Base-by-base conservation (phyloP, 306 rosid species). In the Luffa acutangula region DNA sequence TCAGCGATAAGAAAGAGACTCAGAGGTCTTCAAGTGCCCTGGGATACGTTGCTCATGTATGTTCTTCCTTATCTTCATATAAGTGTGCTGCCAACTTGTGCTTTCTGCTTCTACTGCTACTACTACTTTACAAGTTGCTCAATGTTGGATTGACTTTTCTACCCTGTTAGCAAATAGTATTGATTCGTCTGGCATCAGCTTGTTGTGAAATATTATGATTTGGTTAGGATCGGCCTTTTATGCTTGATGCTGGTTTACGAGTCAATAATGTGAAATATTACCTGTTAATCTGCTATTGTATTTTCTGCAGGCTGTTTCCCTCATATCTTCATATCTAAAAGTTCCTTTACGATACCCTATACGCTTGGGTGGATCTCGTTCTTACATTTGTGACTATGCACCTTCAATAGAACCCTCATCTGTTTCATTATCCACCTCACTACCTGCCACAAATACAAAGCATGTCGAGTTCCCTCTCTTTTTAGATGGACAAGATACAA, bases 401-500 rank as follows among this genome's bases (percentile, higher is more conserved):
- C 97, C 98, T 62, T 88, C 97, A 20, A 69, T 76, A 81, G 99
- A 88, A 81, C 83, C 89, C 52, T 75, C 86, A 56, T 82, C 92
- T 57, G 96, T 88, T 81, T 78, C 86, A 39, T 85, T 91, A 43
- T 81, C 88, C 80, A 86, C 83, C 81, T 58, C 76, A 72, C 79
- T 60, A 75, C 79, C 82, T 81, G 76, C 60, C 79, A 72, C 84
- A 79, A 87, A 85, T 56, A 76, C 46, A 83, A 96, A 88, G 83
- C 89, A 83, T 48, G 84, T 89, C 79, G 96, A 91, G 79, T 96
- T 96, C 79, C 98, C 99, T 62, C 98, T 96, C 14, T 93, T 87
- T 83, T 85, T 91, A 84, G 96, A 96, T 70, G 99, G 98, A 66
- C 98, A 92, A 83, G 99, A 96, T 87, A 96, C 96, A 70, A 93